These are phyloP conservation scores for Hibiscus mutabilis DNA, from an alignment of 345 rosid genomes.

Conservation along the genomic window DNA sequence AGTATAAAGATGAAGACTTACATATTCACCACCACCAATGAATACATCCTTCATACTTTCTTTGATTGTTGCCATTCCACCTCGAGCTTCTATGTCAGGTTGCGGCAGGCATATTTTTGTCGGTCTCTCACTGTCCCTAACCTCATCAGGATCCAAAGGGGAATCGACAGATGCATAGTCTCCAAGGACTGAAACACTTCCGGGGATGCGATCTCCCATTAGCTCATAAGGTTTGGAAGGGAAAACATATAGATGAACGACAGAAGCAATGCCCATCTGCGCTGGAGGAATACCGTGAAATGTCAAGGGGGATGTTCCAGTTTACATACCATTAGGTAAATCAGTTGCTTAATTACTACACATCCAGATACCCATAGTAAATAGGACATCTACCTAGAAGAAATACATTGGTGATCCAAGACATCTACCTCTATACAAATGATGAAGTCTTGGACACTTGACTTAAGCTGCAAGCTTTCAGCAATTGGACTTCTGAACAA, in stretches of 20 bases:
- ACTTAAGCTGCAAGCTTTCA: conserved; percentile 75
- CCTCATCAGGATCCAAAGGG: conserved; percentile 95
- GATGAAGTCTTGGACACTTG: conserved; percentile 93
- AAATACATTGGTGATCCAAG: conserved; percentile 18
- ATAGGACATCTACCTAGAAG: conserved; percentile 6
- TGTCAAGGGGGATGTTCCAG: conserved; percentile 13
- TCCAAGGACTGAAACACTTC: conserved; percentile 85
- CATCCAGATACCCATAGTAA: neutral
- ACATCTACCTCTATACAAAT: conserved; percentile 93
- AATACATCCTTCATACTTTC: conserved; percentile 88
- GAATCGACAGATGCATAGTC: conserved; percentile 92
- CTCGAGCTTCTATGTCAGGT: conserved; percentile 57
- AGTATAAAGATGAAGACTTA: conserved; percentile 36
- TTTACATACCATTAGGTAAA: neutral
- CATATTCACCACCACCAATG: conserved; percentile 89
- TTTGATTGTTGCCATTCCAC: conserved; percentile 90
- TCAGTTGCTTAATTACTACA: neutral
- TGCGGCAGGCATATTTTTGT: conserved; percentile 88
- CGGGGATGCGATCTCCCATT: conserved; percentile 78
- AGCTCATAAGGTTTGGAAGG: conserved; percentile 85
- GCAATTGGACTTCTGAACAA: conserved; percentile 81
- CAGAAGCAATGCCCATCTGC: conserved; percentile 99
- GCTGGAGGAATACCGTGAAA: conserved; percentile 45
- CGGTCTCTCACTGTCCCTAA: conserved; percentile 95
- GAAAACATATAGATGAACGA: conserved; percentile 90